Evolutionary conservation across 2,329 filamentous ascomycete species (phyloP).

Genomic region (Botrytis medusae): DNA sequence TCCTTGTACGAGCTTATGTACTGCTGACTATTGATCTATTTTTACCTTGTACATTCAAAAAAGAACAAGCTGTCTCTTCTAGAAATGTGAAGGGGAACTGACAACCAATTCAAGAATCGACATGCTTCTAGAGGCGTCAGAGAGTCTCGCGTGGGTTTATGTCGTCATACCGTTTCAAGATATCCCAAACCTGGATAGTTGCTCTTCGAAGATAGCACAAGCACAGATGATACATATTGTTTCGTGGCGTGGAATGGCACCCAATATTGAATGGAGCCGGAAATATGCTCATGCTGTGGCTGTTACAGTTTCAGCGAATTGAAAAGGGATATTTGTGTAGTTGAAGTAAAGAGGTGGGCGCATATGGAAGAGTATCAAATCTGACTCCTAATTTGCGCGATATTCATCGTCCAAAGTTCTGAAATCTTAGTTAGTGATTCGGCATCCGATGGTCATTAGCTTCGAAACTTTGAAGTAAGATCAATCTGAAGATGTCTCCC

Average conservation of each 20-base stretch:
- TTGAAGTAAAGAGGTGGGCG: no score
- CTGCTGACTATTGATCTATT: conserved; percentile 1
- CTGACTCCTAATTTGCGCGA: background rate
- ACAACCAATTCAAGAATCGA: background rate
- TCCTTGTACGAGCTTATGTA: conserved; percentile 6
- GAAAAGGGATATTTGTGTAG: background rate
- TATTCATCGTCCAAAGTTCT: background rate
- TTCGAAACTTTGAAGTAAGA: background rate
- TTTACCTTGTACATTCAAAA: background rate
- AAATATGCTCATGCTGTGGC: background rate
- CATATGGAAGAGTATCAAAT: background rate
- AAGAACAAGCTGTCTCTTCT: background rate
- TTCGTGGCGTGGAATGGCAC: background rate
- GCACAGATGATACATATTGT: background rate
- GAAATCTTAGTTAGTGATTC: background rate
- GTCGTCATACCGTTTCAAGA: background rate
- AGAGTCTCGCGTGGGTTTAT: background rate
- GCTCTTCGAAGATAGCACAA: background rate
- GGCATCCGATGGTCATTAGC: background rate
- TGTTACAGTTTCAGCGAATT: background rate
- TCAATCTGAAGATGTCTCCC: background rate
- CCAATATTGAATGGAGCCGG: background rate
- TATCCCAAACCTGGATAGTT: background rate
- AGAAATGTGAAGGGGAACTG: background rate
- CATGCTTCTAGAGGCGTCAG: no score